These are phyloP conservation scores for Quercus dentata DNA, from an alignment of 306 rosid genomes.

Conservation along the genomic window DNA sequence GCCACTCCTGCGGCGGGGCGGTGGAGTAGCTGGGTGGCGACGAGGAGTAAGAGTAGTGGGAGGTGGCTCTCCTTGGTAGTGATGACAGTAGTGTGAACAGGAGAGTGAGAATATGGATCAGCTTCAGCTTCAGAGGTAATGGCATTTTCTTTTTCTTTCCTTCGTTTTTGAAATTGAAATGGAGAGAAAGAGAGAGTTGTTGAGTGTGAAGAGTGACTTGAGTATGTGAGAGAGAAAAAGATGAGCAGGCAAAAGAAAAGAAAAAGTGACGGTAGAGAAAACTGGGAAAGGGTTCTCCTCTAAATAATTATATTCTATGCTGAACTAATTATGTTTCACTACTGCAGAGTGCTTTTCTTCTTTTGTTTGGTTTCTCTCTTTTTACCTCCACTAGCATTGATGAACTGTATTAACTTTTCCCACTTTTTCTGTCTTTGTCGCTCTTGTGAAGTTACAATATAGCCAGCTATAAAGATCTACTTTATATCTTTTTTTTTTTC, in stretches of 20 bases:
- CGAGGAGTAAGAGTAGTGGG: slow-evolving; percentile 44
- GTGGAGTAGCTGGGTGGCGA: slow-evolving; percentile 23
- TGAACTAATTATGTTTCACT: no score
- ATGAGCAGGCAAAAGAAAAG: no score
- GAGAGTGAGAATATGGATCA: slow-evolving; percentile 6
- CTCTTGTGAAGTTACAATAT: neutral
- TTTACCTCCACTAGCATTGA: no score
- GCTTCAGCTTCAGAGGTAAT: neutral
- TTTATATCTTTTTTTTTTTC: neutral
- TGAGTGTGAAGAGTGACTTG: no score
- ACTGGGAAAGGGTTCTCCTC: neutral
- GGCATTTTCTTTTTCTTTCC: slow-evolving; percentile 30
- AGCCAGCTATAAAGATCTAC: neutral
- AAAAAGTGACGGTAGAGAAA: neutral
- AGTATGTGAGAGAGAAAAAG: no score
- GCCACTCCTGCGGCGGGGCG: slow-evolving; percentile 60
- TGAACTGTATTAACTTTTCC: neutral
- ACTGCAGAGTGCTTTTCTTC: no score
- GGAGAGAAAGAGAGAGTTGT: neutral
- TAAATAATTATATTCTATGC: neutral
- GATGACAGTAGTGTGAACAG: slow-evolving; percentile 34
- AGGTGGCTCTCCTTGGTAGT: neutral
- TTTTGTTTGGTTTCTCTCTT: neutral
- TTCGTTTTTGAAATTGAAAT: neutral
- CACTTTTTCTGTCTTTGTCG: neutral